These are phyloP conservation scores for Waitea zeae DNA, from an alignment of 1,284 basidiomycete genomes.

Conservation along the genomic window DNA sequence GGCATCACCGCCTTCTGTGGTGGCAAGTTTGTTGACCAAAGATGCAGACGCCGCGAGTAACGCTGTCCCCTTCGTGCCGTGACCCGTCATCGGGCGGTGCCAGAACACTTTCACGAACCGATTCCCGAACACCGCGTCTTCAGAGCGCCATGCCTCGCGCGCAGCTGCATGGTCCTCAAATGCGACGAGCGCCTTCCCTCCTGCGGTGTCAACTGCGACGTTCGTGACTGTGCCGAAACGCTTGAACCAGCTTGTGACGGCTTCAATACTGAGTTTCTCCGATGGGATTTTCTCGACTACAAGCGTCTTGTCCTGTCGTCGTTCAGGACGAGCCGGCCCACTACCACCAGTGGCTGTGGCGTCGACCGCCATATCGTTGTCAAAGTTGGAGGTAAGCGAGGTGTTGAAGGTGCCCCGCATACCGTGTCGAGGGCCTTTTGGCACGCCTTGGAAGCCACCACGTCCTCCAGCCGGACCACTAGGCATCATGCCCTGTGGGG, in stretches of 20 bases:
- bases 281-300: constrained; percentile 91
- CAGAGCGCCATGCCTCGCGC: constrained; percentile 77
- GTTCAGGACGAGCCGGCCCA: constrained; percentile 29
- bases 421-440: constrained; percentile 19
- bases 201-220: constrained; percentile 69
- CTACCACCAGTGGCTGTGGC: constrained; percentile 35
- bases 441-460: too few species aligned
- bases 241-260: constrained; percentile 82
- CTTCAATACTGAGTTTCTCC: constrained; percentile 61
- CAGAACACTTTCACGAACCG: constrained; percentile 91
- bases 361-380: neutral
- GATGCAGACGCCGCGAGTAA: constrained; percentile 66
- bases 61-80: constrained; percentile 58
- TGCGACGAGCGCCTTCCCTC: constrained; percentile 71
- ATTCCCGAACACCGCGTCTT: constrained; percentile 87
- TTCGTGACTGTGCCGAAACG: constrained; percentile 89
- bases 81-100: constrained; percentile 82
- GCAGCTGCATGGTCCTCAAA: constrained; percentile 81
- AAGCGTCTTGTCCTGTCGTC: constrained; percentile 67
- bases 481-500: too few species aligned
- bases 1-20: constrained; percentile 10
- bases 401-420: constrained; percentile 36
- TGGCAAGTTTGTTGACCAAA: constrained; percentile 22
- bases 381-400: neutral
- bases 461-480: too few species aligned